Base-by-base conservation (phyloP, 208 protist species). In the Kentomonas sorsogonicus region DNA sequence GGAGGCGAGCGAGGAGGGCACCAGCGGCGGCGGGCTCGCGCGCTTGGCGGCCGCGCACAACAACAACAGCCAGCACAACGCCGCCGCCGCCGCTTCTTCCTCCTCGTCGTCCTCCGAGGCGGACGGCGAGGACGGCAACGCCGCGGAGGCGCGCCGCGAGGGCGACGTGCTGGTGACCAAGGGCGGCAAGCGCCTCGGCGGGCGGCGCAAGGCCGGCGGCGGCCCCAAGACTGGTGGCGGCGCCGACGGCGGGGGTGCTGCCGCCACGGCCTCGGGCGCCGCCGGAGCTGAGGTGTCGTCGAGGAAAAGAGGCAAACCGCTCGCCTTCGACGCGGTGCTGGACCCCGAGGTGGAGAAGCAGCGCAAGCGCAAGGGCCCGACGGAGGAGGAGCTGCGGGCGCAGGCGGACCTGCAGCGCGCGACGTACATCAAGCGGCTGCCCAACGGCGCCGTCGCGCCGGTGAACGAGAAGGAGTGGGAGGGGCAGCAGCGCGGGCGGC, bases 381-480 rank as follows among this genome's bases (percentile, higher is more conserved):
- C 79, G n/a, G 70, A 85, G 60, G 72, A 69, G 36, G 82, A 91
- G 57, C 71, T 95, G 55, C 66, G 69, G 44, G 79, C 74, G 29
- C 79, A 85, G 66, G 71, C 81, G 20, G 77, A 83, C 55, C 71
- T 80, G 20, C 78, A 93, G 60, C 58, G 69, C 33, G 53, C 63
- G 40, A 75, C 82, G 26, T 91, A 91, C 64, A 83, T 94, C 41
- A 79, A 88, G 54, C 82, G 77, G 1, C 63, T 90, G 30, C 72
- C 82, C 3, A 87, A 83, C 53, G 77, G 78, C 16, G 64, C 56
- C 30, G 64, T 79, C 9, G 79, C 82, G 26, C 83, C 83, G 1
- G 73, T 93, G 55, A 69, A 78, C 62, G 86, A 94, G 55, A 77
- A 78, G 38, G 77, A 91, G 56, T 95, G 84, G 84, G 79, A 85